These are phyloP conservation scores for Fusarium anthophilum DNA, from an alignment of 2,329 filamentous ascomycete species.

Conservation along the genomic window DNA sequence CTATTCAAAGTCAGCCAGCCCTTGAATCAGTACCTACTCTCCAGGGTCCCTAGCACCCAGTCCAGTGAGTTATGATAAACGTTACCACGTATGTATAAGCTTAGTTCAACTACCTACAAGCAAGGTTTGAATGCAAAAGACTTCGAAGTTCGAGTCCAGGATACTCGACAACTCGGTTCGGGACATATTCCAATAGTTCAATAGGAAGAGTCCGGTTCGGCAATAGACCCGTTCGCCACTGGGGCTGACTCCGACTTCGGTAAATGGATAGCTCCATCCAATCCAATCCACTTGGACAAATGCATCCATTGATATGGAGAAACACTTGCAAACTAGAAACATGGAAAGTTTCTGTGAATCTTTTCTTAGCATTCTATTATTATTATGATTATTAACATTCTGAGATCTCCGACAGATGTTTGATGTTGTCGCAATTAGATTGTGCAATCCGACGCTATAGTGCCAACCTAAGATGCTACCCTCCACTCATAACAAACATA, in stretches of 20 bases:
- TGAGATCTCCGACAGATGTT: not conserved
- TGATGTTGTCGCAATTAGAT: not conserved
- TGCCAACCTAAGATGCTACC: not conserved
- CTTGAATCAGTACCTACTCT: not conserved
- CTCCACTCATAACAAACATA: not conserved
- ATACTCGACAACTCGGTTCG: not conserved
- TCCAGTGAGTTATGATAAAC: not conserved
- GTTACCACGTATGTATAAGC: not conserved
- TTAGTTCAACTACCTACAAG: not conserved
- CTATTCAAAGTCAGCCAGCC: not conserved
- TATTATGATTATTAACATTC: not conserved
- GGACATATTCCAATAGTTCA: not conserved
- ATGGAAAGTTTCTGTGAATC: not conserved
- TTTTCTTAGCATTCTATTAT: not conserved
- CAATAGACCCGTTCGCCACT: conserved; percentile 3
- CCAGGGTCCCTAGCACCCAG: not conserved
- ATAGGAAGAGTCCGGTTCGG: conserved; percentile 2
- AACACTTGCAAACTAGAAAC: not conserved
- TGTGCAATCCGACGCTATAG: not conserved
- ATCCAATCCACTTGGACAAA: not conserved
- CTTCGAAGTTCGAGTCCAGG: not conserved
- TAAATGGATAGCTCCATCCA: not conserved
- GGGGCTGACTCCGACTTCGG: conserved; percentile 7
- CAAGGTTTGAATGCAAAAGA: not conserved
- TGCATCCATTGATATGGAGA: not conserved